A percentile compares a stretch with the other conserved stretches of the same genome.
Conservation (phyloP, 768 basidiomycete species). For the Pisolithus microcarpus region DNA sequence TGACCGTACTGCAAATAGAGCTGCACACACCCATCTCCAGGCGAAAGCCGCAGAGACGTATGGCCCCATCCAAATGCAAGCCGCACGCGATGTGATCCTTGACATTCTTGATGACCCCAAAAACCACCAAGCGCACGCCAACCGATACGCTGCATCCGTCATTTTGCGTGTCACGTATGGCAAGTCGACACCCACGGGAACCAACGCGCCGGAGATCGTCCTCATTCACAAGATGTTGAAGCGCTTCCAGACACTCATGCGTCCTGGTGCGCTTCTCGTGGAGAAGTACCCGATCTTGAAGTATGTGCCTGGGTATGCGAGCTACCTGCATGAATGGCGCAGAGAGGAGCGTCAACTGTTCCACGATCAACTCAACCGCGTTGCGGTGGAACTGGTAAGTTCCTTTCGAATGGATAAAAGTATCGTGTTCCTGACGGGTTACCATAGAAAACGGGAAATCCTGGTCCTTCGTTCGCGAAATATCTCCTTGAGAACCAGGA, state of each 20-base stretch:
- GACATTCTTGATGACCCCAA: conserved; percentile 27
- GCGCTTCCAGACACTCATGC: conserved; percentile 31
- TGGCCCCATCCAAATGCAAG: conserved; percentile 39
- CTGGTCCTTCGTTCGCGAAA: conserved; percentile 43
- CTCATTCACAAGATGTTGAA: conserved; percentile 27
- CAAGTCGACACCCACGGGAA: conserved; percentile 25
- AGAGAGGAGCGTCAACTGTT: conserved; percentile 49
- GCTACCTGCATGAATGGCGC: conserved; percentile 51
- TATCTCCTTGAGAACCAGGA: conserved; percentile 51
- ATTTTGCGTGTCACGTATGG: conserved; percentile 30
- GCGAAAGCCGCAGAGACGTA: conserved; percentile 45
- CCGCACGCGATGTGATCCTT: conserved; percentile 24
- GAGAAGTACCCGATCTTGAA: conserved; percentile 32
- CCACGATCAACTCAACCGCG: conserved; percentile 42
- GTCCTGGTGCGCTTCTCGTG: conserved; percentile 29
- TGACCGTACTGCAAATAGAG: conserved; percentile 26
- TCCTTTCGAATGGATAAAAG: not conserved
- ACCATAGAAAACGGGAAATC: conserved; percentile 15
- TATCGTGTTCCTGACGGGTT: not conserved
- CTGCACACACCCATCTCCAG: conserved; percentile 53
- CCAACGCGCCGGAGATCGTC: conserved; percentile 26
- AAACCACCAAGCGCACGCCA: conserved; percentile 49
- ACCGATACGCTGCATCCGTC: conserved; percentile 34
- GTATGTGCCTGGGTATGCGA: conserved; percentile 55
- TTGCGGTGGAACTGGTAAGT: conserved; percentile 39